phyloP scores from a whole-genome alignment of 768 basidiomycete genomes.

The Trametes elegans region DNA sequence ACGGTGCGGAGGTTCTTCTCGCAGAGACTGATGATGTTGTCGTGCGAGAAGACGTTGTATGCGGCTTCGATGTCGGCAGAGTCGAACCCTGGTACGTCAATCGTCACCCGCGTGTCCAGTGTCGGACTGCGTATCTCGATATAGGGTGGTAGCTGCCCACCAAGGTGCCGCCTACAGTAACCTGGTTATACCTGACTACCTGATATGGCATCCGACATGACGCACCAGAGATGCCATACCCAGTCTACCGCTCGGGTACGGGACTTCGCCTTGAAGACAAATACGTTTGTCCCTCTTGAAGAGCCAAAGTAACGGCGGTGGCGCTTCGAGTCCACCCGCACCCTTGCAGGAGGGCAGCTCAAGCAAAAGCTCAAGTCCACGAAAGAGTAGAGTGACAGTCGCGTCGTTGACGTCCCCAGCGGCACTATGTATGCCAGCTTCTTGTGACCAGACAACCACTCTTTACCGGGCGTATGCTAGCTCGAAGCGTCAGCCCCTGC shows the following conservation, averaged over 20 bases:
- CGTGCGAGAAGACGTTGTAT: constrained; percentile 52
- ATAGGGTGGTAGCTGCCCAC: constrained; percentile 63
- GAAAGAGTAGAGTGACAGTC: constrained; percentile 83
- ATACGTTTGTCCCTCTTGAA: constrained; percentile 76
- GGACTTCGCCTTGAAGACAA: constrained; percentile 80
- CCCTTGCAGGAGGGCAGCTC: constrained; percentile 56
- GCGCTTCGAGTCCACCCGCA: constrained; percentile 39
- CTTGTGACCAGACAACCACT: constrained; percentile 69
- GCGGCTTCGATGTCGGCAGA: constrained; percentile 37
- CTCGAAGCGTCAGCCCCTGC: too few species aligned
- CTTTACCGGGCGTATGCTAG: constrained; percentile 65
- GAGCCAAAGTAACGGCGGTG: constrained; percentile 48
- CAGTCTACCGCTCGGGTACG: constrained; percentile 82
- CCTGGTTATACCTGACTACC: not conserved
- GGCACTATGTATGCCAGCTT: constrained; percentile 79
- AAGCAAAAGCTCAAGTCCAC: constrained; percentile 83
- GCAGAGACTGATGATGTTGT: constrained; percentile 64
- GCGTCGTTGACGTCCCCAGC: constrained; percentile 56
- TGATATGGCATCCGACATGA: not conserved
- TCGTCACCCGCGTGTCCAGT: constrained; percentile 62
- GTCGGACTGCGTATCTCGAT: constrained; percentile 73
- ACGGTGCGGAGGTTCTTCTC: constrained; percentile 52
- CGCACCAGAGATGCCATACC: constrained; percentile 84
- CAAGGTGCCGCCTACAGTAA: constrained; percentile 60
- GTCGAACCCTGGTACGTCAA: constrained; percentile 61